Conservation (phyloP, 2,329 filamentous ascomycete species). For the Neofusicoccum sp. region DNA sequence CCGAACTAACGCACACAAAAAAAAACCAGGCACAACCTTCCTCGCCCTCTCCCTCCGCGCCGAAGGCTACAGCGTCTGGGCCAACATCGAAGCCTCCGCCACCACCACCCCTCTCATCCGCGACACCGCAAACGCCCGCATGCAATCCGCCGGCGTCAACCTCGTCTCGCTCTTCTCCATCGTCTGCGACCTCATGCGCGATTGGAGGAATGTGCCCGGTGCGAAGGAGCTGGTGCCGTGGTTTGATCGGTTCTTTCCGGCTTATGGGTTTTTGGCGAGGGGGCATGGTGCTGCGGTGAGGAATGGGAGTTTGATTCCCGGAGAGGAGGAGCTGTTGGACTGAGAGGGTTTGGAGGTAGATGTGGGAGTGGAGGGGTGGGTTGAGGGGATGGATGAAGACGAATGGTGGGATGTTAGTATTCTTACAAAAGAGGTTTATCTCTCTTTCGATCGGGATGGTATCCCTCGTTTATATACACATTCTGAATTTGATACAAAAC, state of each 20-base stretch:
- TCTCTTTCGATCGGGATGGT: too few species aligned
- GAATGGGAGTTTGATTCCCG: slow-evolving; percentile 59
- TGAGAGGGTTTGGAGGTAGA: not conserved
- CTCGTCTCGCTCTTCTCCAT: slow-evolving; percentile 63
- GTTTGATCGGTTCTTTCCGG: slow-evolving; percentile 63
- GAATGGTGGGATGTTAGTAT: too few species aligned
- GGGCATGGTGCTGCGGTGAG: slow-evolving; percentile 59
- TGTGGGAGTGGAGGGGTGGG: not conserved
- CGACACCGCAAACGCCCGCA: slow-evolving; percentile 64
- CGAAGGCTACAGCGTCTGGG: slow-evolving; percentile 71
- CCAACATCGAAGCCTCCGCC: slow-evolving; percentile 69
- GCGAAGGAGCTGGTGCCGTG: slow-evolving; percentile 59
- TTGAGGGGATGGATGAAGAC: not conserved
- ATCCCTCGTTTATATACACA: too few species aligned
- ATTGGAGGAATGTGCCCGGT: slow-evolving; percentile 60
- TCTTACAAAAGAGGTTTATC: too few species aligned
- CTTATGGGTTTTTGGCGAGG: slow-evolving; percentile 63
- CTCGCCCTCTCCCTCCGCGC: slow-evolving; percentile 68
- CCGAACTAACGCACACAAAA: slow-evolving; percentile 19
- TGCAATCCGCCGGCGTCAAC: slow-evolving; percentile 66
- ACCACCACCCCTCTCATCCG: slow-evolving; percentile 62
- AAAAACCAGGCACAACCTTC: slow-evolving; percentile 59
- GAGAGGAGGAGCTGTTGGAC: slow-evolving; percentile 44
- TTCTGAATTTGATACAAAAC: too few species aligned
- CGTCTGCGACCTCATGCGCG: slow-evolving; percentile 67